Conservation (phyloP, 2,329 filamentous ascomycete species). For the Alternaria conjuncta region DNA sequence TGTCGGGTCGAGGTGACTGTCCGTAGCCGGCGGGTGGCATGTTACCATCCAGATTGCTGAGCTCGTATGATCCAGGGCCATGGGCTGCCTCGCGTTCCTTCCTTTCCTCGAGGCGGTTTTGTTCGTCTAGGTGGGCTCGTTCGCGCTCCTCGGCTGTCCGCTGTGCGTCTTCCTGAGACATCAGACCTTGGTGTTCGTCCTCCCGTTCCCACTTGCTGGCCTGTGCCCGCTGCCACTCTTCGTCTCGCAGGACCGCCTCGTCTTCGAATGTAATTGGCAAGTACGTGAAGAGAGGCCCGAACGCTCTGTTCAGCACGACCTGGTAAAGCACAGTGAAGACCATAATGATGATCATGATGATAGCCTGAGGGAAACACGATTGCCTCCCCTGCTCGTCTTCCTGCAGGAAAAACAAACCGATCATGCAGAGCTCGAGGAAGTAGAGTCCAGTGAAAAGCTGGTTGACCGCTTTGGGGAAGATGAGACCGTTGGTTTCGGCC, state of each 20-base stretch:
- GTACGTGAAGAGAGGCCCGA: constrained; percentile 84
- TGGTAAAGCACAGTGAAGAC: constrained; percentile 80
- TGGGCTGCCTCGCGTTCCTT: constrained; percentile 14
- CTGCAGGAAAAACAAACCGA: constrained; percentile 87
- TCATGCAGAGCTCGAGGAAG: constrained; percentile 88
- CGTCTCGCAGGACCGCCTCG: constrained; percentile 88
- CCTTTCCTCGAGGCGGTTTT: constrained; percentile 17
- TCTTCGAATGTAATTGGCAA: constrained; percentile 95
- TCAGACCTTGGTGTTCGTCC: constrained; percentile 54
- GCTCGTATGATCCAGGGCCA: constrained; percentile 32
- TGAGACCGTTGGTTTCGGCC: constrained; percentile 87
- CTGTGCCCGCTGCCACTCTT: constrained; percentile 83
- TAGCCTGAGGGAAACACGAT: constrained; percentile 76
- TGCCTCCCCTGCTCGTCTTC: constrained; percentile 60
- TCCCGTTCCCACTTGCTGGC: constrained; percentile 69
- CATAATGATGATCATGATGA: constrained; percentile 80
- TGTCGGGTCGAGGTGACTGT: constrained; percentile 22
- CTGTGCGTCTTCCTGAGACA: constrained; percentile 38
- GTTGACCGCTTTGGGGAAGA: constrained; percentile 92
- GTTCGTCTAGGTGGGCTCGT: constrained; percentile 41
- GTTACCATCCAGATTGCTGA: constrained; percentile 34
- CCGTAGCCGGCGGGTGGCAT: constrained; percentile 2
- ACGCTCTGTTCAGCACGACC: constrained; percentile 78
- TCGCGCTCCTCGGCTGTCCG: constrained; percentile 40
- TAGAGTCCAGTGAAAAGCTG: constrained; percentile 95